Evolutionary conservation across 1,139 yeast genomes (phyloP).

Genomic region (Kodamaea anthophila): DNA sequence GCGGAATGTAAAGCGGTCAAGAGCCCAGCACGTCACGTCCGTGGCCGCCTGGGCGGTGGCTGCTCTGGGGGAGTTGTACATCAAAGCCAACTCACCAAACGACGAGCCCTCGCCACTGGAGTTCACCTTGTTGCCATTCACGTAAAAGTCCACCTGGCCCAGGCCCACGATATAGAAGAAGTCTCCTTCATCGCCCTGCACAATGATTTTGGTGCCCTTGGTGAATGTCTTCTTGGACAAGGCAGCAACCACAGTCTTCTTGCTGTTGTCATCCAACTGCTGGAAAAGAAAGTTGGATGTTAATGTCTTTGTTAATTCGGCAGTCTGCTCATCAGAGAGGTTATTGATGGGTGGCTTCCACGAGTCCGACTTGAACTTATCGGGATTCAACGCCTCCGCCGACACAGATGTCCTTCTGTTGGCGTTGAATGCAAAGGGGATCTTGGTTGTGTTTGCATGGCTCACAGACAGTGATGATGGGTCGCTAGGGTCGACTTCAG

Average conservation of each 20-base stretch:
- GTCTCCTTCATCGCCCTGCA: conserved; percentile 96
- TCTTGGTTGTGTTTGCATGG: conserved; percentile 16
- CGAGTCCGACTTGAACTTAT: conserved; percentile 47
- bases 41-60: conserved; percentile 83
- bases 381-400: conserved; percentile 69
- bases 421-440: conserved; percentile 64
- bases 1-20: conserved; percentile 90
- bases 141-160: conserved; percentile 78
- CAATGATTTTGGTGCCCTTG: conserved; percentile 63
- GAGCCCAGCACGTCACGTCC: conserved; percentile 71
- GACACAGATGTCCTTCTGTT: conserved; percentile 83
- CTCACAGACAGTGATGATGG: conserved; percentile 15
- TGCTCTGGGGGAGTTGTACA: conserved; percentile 97
- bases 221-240: conserved; percentile 63
- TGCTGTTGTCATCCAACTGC: conserved; percentile 68
- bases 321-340: conserved; percentile 57
- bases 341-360: conserved; percentile 74
- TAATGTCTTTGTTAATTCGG: conserved; percentile 64
- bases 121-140: conserved; percentile 67
- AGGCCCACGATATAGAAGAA: conserved; percentile 82
- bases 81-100: conserved; percentile 93
- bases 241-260: conserved; percentile 74
- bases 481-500: conserved; percentile 27
- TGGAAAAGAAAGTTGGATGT: conserved; percentile 77
- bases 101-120: conserved; percentile 80